Evolutionary conservation across 495 filamentous ascomycete genomes (phyloP), one percentile per base, ranked within the genome.

Genomic region (Annulohypoxylon stygium): DNA sequence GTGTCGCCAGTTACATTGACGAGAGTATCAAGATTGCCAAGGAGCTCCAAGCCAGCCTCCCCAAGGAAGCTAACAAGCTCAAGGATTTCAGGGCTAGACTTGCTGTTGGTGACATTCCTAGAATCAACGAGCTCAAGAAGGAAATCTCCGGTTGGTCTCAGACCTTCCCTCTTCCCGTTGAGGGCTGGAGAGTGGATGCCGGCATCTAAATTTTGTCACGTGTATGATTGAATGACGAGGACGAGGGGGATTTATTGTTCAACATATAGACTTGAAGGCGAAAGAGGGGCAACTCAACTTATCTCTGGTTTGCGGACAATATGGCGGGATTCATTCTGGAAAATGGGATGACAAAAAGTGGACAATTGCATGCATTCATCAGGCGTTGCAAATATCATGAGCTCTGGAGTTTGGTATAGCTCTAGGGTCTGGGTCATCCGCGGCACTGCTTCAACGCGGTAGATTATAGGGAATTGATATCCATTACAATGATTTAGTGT

Each of bases 71-170:
- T 69, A 99, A 99, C 88, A 97, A 95, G 90, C 92, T 94, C 77
- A 98, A 98, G 90, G 97, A 99, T 87, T 99, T 99, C 91, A 95
- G 94, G 86, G 90, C 91, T 77, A 94, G 93, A 88, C 92, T 97
- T 61, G 88, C 92, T 61, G 84, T 85, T 67, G 94, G 93, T 57
- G 88, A 91, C 74, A 88, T 97, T 48, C 78, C 88, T 54, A 92
- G 93, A 86, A 92, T 99, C 81, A 86, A 89, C 70, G 89, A 88
- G 70, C 86, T 98, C 78, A 92, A 89, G 86, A 91, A 93, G 87
- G 95, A 98, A 88, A 92, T 99, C 78, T 84, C 92, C 50, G 83
- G 82, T 50, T 99, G 97, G 97, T 93, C 93, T 79, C 87, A 88
- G 80, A 90, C 90, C 59, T 98, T 97, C 93, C 96, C 96, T 76